These are phyloP conservation scores for Lyophyllum atratum DNA, from an alignment of 768 basidiomycete genomes.

Conservation along the genomic window DNA sequence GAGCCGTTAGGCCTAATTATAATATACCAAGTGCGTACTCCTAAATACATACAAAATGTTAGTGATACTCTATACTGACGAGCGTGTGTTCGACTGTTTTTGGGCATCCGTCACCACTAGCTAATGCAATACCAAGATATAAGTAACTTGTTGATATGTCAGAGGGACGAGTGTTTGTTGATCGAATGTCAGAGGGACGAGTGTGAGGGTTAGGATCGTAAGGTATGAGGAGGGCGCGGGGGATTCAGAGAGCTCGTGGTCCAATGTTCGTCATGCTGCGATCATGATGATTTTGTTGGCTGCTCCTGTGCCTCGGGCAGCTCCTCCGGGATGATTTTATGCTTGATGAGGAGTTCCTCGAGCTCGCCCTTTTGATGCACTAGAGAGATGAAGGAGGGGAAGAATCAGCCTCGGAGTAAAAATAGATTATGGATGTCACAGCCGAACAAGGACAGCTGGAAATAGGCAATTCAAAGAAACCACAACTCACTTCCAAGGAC, in stretches of 20 bases:
- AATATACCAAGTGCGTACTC: conserved; percentile 8
- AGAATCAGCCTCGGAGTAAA: neutral
- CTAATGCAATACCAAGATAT: neutral
- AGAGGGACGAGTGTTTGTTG: neutral
- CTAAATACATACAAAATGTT: conserved; percentile 1
- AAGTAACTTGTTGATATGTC: neutral
- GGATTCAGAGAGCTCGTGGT: neutral
- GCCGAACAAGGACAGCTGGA: neutral
- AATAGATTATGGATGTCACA: neutral
- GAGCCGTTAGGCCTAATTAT: neutral
- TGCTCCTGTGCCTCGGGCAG: conserved; percentile 3
- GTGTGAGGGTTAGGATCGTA: neutral
- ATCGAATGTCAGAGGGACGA: neutral
- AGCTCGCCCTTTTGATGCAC: conserved; percentile 98
- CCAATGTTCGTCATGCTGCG: no score
- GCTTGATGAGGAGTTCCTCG: conserved; percentile 75
- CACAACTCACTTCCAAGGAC: conserved; percentile 76
- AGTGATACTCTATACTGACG: conserved; percentile 2
- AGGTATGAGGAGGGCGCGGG: neutral
- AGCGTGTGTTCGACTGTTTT: neutral
- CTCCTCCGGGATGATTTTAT: conserved; percentile 64
- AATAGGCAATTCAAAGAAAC: conserved; percentile 7
- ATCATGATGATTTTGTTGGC: neutral
- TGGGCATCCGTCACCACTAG: neutral
- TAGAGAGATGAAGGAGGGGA: conserved; percentile 28